These are phyloP conservation scores for Apium graveolens DNA, from an alignment of 129 eudicot species.

Conservation along the genomic window DNA sequence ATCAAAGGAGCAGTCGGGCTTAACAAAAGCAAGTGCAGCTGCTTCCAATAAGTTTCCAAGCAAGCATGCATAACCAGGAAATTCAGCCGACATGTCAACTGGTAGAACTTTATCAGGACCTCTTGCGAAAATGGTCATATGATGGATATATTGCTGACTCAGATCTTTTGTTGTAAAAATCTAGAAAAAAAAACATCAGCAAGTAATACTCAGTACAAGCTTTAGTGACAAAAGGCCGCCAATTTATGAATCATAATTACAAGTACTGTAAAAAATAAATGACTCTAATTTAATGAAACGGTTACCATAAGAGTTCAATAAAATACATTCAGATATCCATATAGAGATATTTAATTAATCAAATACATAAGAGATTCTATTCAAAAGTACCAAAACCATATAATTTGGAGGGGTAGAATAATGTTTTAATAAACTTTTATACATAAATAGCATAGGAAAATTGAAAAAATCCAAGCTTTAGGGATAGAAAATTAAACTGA, in stretches of 20 bases:
- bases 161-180: constrained; percentile 38
- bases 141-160: constrained; percentile 59
- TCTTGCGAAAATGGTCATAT: constrained; percentile 53
- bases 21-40: constrained; percentile 61
- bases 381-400: neutral
- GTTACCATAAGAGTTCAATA: neutral
- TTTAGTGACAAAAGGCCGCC: neutral
- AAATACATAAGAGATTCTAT: neutral
- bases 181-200: constrained; percentile 32
- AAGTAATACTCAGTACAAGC: neutral
- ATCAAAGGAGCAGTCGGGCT: constrained; percentile 53
- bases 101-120: constrained; percentile 55
- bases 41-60: constrained; percentile 81
- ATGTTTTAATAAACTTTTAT: neutral
- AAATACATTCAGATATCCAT: neutral
- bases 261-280: neutral
- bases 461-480: neutral
- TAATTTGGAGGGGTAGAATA: neutral
- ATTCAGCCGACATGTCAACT: constrained; percentile 55
- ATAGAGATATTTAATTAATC: neutral
- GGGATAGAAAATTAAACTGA: neutral
- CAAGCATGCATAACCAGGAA: constrained; percentile 91
- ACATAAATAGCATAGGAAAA: neutral
- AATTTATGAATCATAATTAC: neutral
- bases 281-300: neutral